phyloP scores from a whole-genome alignment of 257 asterid species.

The Coffea canephora region DNA sequence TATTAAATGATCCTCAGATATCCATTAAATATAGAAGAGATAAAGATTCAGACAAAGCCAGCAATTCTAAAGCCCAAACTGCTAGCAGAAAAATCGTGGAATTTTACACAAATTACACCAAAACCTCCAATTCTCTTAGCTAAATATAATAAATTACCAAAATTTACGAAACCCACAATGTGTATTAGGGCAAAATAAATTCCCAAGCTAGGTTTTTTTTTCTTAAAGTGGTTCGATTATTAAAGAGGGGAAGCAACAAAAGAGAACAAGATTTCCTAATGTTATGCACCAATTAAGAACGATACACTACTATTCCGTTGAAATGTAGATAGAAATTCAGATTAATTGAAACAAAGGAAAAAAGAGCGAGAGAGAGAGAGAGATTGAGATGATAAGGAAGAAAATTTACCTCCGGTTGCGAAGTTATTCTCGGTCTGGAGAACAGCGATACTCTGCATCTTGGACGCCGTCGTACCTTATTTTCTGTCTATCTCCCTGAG shows the following conservation, averaged over 20 bases:
- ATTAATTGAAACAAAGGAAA: neutral
- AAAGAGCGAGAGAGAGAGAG: too few species aligned
- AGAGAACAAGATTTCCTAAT: neutral
- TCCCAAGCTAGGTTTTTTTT: neutral
- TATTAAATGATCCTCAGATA: neutral
- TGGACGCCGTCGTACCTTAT: constrained; percentile 1
- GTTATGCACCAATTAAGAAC: neutral
- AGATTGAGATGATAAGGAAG: neutral
- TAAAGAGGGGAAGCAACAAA: neutral
- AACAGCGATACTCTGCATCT: constrained; percentile 28
- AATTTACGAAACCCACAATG: neutral
- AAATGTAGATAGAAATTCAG: neutral
- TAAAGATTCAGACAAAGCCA: neutral
- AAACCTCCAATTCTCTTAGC: neutral
- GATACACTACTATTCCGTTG: too few species aligned
- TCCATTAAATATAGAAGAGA: neutral
- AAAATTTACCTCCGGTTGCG: constrained; percentile 33
- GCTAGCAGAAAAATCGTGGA: neutral
- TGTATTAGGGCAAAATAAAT: neutral
- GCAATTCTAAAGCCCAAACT: neutral
- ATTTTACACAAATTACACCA: neutral
- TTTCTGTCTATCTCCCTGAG: neutral
- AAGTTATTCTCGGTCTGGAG: constrained; percentile 30
- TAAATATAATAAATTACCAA: neutral
- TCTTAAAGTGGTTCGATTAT: neutral